phyloP scores from a whole-genome alignment of 495 filamentous ascomycete genomes.

The Thozetella sp. region DNA sequence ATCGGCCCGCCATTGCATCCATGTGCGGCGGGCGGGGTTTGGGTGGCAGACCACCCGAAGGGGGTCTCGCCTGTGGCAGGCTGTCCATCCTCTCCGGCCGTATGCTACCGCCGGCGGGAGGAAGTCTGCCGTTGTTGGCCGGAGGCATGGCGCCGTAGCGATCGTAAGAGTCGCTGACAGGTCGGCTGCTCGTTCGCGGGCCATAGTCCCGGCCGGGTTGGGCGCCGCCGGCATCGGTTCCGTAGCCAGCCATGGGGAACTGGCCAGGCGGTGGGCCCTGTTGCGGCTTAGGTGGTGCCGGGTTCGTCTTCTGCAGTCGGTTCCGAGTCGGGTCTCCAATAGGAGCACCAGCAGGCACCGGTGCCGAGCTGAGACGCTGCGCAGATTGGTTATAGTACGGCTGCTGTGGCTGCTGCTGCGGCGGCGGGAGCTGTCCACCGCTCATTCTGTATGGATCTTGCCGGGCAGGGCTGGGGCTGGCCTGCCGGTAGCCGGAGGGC shows the following conservation, averaged over 20 bases:
- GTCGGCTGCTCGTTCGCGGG: conserved; percentile 18
- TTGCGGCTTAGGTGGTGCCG: conserved; percentile 5
- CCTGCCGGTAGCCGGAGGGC: conserved; percentile 38
- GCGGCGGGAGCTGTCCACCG: conserved; percentile 10
- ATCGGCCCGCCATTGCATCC: conserved; percentile 22
- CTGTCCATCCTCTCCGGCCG: conserved; percentile 24
- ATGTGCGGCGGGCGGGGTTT: conserved; percentile 20
- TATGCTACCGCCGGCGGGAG: conserved; percentile 13
- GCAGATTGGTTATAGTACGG: neutral
- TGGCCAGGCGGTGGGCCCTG: conserved; percentile 27
- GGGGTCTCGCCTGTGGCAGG: conserved; percentile 13
- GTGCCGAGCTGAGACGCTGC: neutral
- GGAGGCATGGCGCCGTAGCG: conserved; percentile 15
- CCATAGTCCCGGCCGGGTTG: conserved; percentile 25
- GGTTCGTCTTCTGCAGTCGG: conserved; percentile 38
- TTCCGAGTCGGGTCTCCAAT: conserved; percentile 26
- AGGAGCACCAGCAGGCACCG: conserved; percentile 10
- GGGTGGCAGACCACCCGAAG: conserved; percentile 10
- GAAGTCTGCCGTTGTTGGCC: conserved; percentile 7
- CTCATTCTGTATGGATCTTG: conserved; percentile 13
- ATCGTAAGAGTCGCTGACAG: conserved; percentile 25
- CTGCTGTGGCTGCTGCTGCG: conserved; percentile 14
- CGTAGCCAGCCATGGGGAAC: conserved; percentile 14
- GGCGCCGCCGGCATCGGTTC: conserved; percentile 4
- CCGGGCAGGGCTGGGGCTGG: conserved; percentile 30